Evolutionary conservation across 2,329 filamentous ascomycete genomes (phyloP), one percentile per base, ranked within the genome.

Genomic region (Nemania bipapillata): DNA sequence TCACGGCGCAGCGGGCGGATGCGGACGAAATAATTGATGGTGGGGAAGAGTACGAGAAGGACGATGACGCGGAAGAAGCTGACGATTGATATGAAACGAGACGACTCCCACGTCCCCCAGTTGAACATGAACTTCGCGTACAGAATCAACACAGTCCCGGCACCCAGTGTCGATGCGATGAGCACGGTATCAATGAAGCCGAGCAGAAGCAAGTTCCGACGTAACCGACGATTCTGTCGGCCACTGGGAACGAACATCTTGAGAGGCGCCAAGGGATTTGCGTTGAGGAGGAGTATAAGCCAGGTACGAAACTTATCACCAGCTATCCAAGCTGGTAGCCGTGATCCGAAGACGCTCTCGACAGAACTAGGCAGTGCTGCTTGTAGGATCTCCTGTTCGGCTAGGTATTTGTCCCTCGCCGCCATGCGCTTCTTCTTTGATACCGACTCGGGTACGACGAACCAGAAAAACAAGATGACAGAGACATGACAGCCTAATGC

Each of bases 361-460:
- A 70, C 26, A 2, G 70, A 71, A 40, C 42, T 55, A 4, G 76
- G 69, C 28, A 77, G 62, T 47, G 65, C 70, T n/a, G 68, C 67
- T 63, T 70, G 70, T 42, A 66, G 74, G 1, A 78, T 74, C 30
- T 83, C 81, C 59, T 81, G 77, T 53, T 86, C 82, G 50, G 81
- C 80, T 1, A 77, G 81, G 75, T 92, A 85, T 75, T 91, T 93
- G 66, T 93, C 89, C 12, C 89, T 87, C 0, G 94, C 94, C 3
- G 85, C 80, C 30, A 86, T 77, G 79, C 95, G 93, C 4, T 92
- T 89, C 66, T 88, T 87, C 77, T 88, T 87, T 7, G 92, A 92
- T 0, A 98, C 81, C 0, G 94, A 97, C 77, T 99, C 96, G 0
- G 96, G 96, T 1, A 97, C 86, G 32, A 92, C 74, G 53, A 96